Evolutionary conservation across 176 grass and related monocot species (phyloP).

Genomic region (Phragmites australis): DNA sequence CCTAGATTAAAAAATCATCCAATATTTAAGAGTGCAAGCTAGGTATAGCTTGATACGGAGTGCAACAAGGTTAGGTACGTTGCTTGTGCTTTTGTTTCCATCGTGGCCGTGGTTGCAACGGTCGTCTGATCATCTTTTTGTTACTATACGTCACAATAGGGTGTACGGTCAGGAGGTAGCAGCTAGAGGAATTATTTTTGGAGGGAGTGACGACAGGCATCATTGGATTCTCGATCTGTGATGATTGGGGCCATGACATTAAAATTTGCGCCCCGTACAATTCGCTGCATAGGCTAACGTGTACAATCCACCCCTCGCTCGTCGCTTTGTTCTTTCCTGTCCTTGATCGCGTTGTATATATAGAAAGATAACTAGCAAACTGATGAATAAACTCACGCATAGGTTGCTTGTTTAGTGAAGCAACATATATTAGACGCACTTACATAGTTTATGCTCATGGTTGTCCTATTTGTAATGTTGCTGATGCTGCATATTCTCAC

Average conservation of each 20-base stretch:
- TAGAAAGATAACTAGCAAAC: neutral
- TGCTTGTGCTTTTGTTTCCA: slow-evolving; percentile 37
- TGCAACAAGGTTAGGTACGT: neutral
- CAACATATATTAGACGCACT: neutral
- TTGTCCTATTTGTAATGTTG: neutral
- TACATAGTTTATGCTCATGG: neutral
- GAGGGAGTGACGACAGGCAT: slow-evolving; percentile 26
- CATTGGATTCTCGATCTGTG: slow-evolving; percentile 56
- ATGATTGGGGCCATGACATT: slow-evolving; percentile 43
- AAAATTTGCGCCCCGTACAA: slow-evolving; percentile 29
- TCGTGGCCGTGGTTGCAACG: slow-evolving; percentile 27
- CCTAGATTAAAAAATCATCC: too few relatives aligned
- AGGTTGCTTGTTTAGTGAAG: slow-evolving; percentile 17
- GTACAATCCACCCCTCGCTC: slow-evolving; percentile 35
- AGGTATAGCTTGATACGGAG: neutral
- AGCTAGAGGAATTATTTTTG: slow-evolving; percentile 22
- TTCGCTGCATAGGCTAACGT: slow-evolving; percentile 34
- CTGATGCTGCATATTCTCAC: neutral
- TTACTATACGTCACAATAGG: slow-evolving; percentile 34
- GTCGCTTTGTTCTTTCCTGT: slow-evolving; percentile 39
- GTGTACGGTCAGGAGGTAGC: neutral
- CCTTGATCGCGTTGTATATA: neutral
- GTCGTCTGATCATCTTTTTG: slow-evolving; percentile 7
- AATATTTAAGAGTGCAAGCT: neutral
- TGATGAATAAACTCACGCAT: neutral